Evolutionary conservation across 1,139 yeast genomes (phyloP).

Genomic region (Taphrina flavorubra): DNA sequence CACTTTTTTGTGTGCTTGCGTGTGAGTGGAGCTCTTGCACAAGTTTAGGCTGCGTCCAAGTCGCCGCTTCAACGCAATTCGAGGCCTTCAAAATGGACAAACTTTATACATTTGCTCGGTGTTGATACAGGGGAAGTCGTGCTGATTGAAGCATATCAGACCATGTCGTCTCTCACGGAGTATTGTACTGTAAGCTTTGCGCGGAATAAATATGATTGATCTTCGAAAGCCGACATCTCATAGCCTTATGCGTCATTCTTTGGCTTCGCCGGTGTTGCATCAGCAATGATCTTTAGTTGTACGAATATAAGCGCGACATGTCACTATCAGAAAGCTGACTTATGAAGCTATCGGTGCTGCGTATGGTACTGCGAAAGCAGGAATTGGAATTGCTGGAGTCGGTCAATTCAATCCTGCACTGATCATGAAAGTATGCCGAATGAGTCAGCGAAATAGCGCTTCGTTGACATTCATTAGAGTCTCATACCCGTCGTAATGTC

Average conservation of each 20-base stretch:
- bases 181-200: conserved; percentile 29
- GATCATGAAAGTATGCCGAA: conserved; percentile 50
- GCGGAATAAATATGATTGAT: neutral
- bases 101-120: no score
- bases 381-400: conserved; percentile 94
- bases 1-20: neutral
- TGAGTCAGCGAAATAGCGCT: conserved; percentile 13
- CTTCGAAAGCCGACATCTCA: neutral
- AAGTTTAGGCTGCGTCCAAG: neutral
- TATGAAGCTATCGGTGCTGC: conserved; percentile 77
- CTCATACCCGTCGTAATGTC: conserved; percentile 98
- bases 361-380: conserved; percentile 98
- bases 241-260: conserved; percentile 41
- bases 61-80: neutral
- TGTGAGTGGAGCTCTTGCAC: neutral
- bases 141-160: no score
- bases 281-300: conserved; percentile 38
- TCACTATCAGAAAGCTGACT: neutral
- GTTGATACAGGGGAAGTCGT: no score
- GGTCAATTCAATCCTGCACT: conserved; percentile 52
- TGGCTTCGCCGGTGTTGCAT: conserved; percentile 40
- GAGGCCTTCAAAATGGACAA: no score
- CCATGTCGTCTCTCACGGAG: conserved; percentile 35
- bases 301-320: neutral
- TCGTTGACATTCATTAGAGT: conserved; percentile 40